A percentile compares a stretch with the other conserved stretches of the same genome.
These are phyloP conservation scores for Fonsecaea pedrosoi DNA, from an alignment of 2,329 filamentous ascomycete species.

Conservation along the genomic window DNA sequence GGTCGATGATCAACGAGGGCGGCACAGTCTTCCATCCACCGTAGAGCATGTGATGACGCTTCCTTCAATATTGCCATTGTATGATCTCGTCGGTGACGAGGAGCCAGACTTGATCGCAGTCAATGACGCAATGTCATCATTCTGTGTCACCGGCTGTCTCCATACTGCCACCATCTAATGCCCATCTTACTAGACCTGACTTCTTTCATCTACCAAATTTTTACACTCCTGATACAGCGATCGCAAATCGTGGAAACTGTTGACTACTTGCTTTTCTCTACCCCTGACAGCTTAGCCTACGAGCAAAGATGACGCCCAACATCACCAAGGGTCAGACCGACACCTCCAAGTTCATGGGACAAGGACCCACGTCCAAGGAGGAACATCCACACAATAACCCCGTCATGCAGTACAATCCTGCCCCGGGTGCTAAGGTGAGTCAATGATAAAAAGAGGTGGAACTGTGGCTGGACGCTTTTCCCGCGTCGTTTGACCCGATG, in stretches of 20 bases:
- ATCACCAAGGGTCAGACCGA: conserved; percentile 21
- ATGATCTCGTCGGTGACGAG: neutral
- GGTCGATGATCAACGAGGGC: neutral
- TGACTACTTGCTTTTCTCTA: neutral
- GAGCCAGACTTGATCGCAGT: neutral
- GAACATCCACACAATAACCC: conserved; percentile 19
- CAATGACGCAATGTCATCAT: neutral
- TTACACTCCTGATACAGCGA: neutral
- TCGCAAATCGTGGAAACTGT: neutral
- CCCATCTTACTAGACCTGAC: neutral
- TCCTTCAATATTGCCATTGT: neutral
- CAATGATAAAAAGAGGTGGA: neutral
- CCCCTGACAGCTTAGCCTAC: neutral
- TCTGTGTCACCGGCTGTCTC: neutral
- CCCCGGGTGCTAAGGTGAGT: conserved; percentile 9
- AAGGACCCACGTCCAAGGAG: conserved; percentile 8
- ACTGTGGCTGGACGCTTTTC: no score
- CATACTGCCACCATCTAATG: neutral
- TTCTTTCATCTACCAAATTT: neutral
- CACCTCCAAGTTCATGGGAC: conserved; percentile 21
- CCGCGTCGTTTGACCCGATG: neutral
- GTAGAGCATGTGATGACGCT: neutral
- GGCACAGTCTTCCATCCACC: conserved; percentile 2
- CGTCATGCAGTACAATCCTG: conserved; percentile 21
- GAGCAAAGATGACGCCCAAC: conserved; percentile 23